These are phyloP conservation scores for Plantago elongata DNA, from an alignment of 257 asterid genomes.

Conservation along the genomic window DNA sequence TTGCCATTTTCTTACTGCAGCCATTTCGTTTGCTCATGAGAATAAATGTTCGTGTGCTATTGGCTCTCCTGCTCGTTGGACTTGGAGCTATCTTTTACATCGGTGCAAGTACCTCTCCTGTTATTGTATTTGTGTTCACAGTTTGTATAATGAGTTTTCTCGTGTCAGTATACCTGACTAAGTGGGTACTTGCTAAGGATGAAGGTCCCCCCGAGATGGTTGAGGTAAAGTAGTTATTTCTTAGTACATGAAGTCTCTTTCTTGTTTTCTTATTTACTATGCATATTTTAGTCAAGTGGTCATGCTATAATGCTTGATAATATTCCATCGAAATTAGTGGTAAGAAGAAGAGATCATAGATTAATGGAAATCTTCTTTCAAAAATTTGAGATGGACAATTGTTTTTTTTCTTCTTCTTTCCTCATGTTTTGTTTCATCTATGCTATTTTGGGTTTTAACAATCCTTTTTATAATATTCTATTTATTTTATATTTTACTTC, in stretches of 20 bases:
- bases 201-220: conserved; percentile 99
- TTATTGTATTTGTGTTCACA: conserved; percentile 80
- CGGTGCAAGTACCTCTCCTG: conserved; percentile 91
- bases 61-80: conserved; percentile 64
- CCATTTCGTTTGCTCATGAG: conserved; percentile 76
- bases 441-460: too few relatives aligned
- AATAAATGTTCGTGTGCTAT: conserved; percentile 70
- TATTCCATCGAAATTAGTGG: too few relatives aligned
- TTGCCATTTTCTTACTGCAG: conserved; percentile 42
- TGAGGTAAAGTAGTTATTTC: conserved; percentile 47
- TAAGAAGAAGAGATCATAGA: too few relatives aligned
- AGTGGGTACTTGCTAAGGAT: conserved; percentile 95
- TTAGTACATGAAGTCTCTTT: conserved; percentile 6
- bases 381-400: too few relatives aligned
- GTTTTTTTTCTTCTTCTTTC: too few relatives aligned
- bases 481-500: too few relatives aligned
- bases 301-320: too few relatives aligned
- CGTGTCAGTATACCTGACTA: conserved; percentile 67
- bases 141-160: conserved; percentile 84
- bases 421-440: too few relatives aligned
- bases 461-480: too few relatives aligned
- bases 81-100: conserved; percentile 72
- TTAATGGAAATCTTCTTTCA: too few relatives aligned
- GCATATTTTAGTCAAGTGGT: too few relatives aligned
- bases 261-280: too few relatives aligned